A percentile compares a stretch with the other conserved stretches of the same genome.
These are phyloP conservation scores for Leishmania arabica DNA, from an alignment of 208 protist species.

Conservation along the genomic window DNA sequence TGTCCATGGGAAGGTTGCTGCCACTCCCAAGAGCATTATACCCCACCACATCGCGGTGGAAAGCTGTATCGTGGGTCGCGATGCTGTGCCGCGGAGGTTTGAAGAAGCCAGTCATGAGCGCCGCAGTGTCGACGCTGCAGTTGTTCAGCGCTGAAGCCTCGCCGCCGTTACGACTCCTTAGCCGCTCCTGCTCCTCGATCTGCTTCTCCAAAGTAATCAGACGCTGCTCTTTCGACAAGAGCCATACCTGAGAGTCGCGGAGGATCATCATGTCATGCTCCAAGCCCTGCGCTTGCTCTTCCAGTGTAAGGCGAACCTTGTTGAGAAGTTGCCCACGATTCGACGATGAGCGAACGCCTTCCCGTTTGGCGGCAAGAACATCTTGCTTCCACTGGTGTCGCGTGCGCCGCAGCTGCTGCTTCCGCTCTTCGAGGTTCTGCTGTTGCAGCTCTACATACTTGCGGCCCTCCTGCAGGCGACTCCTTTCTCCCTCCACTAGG, in stretches of 20 bases:
- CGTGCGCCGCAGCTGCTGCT: conserved; percentile 53
- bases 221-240: conserved; percentile 75
- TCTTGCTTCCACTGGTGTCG: conserved; percentile 84
- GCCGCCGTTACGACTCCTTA: conserved; percentile 16
- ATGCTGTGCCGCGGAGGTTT: conserved; percentile 39
- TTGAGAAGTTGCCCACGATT: conserved; percentile 70
- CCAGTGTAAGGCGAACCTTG: conserved; percentile 56
- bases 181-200: conserved; percentile 61
- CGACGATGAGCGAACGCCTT: conserved; percentile 74
- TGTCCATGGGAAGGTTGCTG: conserved; percentile 18
- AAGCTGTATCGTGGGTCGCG: neutral
- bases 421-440: conserved; percentile 61
- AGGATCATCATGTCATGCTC: conserved; percentile 74
- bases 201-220: conserved; percentile 66
- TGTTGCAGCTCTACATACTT: conserved; percentile 62
- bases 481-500: conserved; percentile 55
- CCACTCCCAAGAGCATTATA: conserved; percentile 10
- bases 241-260: conserved; percentile 72
- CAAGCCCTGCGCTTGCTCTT: conserved; percentile 60
- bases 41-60: conserved; percentile 15
- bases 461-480: conserved; percentile 49
- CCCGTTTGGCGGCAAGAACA: conserved; percentile 69
- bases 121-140: conserved; percentile 52
- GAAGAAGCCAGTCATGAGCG: conserved; percentile 63
- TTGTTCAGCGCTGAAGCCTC: conserved; percentile 34